Evolutionary conservation across 768 basidiomycete species (phyloP).

Genomic region (Candolleomyces efflorescens): DNA sequence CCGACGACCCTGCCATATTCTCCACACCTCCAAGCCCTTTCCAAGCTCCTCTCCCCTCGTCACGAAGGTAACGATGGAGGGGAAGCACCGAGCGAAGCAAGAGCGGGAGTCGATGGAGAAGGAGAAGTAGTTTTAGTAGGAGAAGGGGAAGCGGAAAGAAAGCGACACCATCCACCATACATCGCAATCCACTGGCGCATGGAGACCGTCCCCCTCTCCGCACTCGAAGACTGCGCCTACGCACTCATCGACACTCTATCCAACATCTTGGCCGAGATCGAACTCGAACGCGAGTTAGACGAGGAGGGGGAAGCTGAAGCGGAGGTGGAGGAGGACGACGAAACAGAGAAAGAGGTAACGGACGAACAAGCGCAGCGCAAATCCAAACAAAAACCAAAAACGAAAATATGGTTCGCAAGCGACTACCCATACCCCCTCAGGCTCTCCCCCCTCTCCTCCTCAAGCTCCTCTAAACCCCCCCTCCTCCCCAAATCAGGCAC

Average conservation of each 20-base stretch:
- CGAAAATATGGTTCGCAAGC: slow-evolving; percentile 52
- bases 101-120: too few relatives aligned
- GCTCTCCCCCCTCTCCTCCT: too few relatives aligned
- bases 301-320: too few relatives aligned
- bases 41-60: slow-evolving; percentile 34
- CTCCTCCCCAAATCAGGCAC: slow-evolving; percentile 41
- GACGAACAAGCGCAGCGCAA: too few relatives aligned
- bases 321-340: too few relatives aligned
- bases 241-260: slow-evolving; percentile 43
- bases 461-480: too few relatives aligned
- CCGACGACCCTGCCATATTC: slow-evolving; percentile 34
- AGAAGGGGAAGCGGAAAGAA: too few relatives aligned
- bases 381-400: too few relatives aligned
- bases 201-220: slow-evolving; percentile 40
- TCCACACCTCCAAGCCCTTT: slow-evolving; percentile 48
- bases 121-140: too few relatives aligned
- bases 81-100: too few relatives aligned
- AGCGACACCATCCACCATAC: not conserved
- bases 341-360: too few relatives aligned
- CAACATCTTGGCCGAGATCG: slow-evolving; percentile 10
- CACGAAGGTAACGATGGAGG: not conserved
- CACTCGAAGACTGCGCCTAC: slow-evolving; percentile 44
- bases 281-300: too few relatives aligned
- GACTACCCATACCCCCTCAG: slow-evolving; percentile 43
- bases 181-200: slow-evolving; percentile 46